Evolutionary conservation across 108 stramenopile genomes (phyloP), one percentile per base, ranked within the genome.

Genomic region (Pseudonitzschia delicatissima): DNA sequence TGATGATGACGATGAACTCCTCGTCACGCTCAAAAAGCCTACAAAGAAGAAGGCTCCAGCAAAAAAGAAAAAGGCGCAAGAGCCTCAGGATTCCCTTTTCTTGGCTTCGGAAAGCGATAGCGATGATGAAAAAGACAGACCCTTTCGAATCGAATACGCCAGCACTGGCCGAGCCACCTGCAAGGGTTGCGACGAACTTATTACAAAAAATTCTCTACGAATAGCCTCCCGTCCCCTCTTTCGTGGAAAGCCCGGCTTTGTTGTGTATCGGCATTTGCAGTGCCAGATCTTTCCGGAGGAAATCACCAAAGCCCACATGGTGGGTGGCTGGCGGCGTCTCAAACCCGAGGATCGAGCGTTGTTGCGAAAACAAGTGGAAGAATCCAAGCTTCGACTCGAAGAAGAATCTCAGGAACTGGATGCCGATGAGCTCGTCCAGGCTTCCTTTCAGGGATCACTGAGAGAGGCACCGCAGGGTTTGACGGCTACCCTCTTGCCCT

Each of bases 371-470:
- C 83, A 80, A 25, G 72, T 96, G 29, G 84, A 82, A 26, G 75
- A 76, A 9, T 74, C 77, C 36, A 77, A 73, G 47, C 32, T 64
- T 4, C 83, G 87, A 45, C 62, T 85, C 42, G 62, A 83, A 58
- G 64, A 91, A 55, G 95, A 96, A 62, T 75, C 75, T 42, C 60
- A 86, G 51, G 90, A 88, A 45, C 36, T 94, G 5, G 74, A 90
- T 6, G 91, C 96, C 13, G 95, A 97, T 67, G 97, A 96, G 53
- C 67, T 98, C 31, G 95, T 97, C 7, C 89, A 82, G 26, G 84
- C 81, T 26, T 64, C 73, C 12, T 96, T 92, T 59, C 71, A 84
- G 69, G 91, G 94, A 18, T 86, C 83, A 39, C 92, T 85, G 20
- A 75, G 87, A 6, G 21, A 52, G 5, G 76, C 92, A 27, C 97